Base-by-base conservation (phyloP, 371 early-diverging fungal genomes). In the Zychaea mexicana region DNA sequence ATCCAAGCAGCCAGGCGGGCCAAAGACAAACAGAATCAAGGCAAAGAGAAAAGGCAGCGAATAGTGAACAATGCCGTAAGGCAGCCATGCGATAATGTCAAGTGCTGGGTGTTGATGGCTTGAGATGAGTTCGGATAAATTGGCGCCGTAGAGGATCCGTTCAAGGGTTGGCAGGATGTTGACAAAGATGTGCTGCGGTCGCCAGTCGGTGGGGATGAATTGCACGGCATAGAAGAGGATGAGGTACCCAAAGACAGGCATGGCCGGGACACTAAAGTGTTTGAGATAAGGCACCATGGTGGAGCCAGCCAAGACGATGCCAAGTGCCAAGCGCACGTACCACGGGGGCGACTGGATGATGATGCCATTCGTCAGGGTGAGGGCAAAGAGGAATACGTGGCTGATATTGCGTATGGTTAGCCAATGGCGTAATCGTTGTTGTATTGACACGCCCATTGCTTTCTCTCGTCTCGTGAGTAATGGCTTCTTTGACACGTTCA, bases 61-160 rank as follows among this genome's bases (percentile, higher is more conserved):
- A 68, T 87, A 92, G 60, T 92, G 91, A 38, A 87, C 60, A 17
- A 92, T 78, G 27, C 92, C 92, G 64, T 92, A 92, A 13, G 89
- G 89, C 27, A 92, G 56, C 86, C 91, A 90, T 4, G 87, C 86
- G 22, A 89, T 61, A 6, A 90, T 70, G 75, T 92, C 92, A 46
- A 82, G 71, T 5, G 81, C 56, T 10, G 82, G 76, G 12, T 81
- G 77, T 0, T 85, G 82, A 26, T 82, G 68, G 24, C 72, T 71
- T 15, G 85, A 85, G 17, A 91, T 82, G 26, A 89, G 74, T 52
- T 86, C 90, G 6, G 88, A 83, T 36, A 88, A 75, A 73, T 83
- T 89, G 68, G 82, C 87, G 31, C 88, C 88, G 57, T 88, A 90
- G 13, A 90, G 77, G 46, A 89, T 82, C 63, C 85, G 82, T 64